Evolutionary conservation across 768 basidiomycete genomes (phyloP).

Genomic region (Dacryopinax spathularia): DNA sequence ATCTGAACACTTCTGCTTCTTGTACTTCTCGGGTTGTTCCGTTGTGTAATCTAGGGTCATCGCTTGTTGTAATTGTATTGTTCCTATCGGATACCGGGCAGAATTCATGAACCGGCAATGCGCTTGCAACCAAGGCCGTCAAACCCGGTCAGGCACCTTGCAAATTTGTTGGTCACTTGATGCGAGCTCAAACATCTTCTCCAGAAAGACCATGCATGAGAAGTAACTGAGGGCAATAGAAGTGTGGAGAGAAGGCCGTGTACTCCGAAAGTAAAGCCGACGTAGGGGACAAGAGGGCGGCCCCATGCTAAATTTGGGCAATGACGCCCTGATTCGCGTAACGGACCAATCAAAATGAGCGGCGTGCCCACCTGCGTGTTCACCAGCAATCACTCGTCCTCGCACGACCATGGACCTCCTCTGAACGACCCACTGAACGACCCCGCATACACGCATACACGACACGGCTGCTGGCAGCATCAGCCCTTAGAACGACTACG

Average conservation of each 20-base stretch:
- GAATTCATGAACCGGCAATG: too few species aligned
- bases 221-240: too few species aligned
- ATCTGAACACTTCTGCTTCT: constrained; percentile 32
- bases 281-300: too few species aligned
- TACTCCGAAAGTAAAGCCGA: too few species aligned
- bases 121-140: too few species aligned
- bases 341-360: background rate
- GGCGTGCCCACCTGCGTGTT: background rate
- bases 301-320: background rate
- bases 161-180: too few species aligned
- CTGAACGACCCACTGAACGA: background rate
- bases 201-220: too few species aligned
- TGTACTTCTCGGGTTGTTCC: background rate
- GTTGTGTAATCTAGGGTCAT: background rate
- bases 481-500: constrained; percentile 4
- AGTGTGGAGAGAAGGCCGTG: too few species aligned
- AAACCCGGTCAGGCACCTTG: too few species aligned
- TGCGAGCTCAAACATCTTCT: too few species aligned
- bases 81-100: background rate
- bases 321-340: background rate
- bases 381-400: background rate
- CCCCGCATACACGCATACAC: background rate
- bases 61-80: background rate
- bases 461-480: background rate
- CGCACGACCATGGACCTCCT: background rate